Conservation (phyloP, 129 eudicot species). For the Saposhnikovia divaricata region DNA sequence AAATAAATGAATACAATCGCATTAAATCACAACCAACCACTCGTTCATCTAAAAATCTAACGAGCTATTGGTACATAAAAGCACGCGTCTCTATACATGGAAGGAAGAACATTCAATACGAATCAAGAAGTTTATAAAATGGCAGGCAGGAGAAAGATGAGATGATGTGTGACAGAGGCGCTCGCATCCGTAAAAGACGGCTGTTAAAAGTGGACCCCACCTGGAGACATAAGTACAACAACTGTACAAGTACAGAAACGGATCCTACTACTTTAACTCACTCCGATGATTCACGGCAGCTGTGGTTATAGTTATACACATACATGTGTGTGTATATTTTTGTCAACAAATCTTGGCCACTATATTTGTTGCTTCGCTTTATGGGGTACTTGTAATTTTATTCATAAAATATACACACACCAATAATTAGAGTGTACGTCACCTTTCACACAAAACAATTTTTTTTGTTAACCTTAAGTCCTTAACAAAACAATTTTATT, state of each 20-base stretch:
- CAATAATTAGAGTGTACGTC: background rate
- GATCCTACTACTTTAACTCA: too few species aligned
- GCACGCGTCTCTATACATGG: background rate
- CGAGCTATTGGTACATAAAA: background rate
- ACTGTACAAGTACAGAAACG: too few species aligned
- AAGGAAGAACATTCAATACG: background rate
- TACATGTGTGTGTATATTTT: too few species aligned
- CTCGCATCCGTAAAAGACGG: background rate
- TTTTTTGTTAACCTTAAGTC: too few species aligned
- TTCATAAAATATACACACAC: too few species aligned
- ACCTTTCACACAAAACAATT: too few species aligned
- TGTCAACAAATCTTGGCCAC: background rate
- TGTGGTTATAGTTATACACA: too few species aligned
- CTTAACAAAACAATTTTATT: too few species aligned
- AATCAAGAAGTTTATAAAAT: background rate
- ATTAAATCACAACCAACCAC: background rate
- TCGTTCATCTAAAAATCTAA: background rate
- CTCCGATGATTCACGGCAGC: too few species aligned
- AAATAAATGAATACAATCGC: background rate
- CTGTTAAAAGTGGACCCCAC: background rate
- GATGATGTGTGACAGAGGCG: background rate
- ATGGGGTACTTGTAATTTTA: background rate
- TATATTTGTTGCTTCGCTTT: background rate
- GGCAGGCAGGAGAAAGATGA: background rate
- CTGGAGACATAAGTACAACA: background rate